These are phyloP conservation scores for Fusarium haematococcum DNA, from an alignment of 2,329 filamentous ascomycete genomes.

Conservation along the genomic window DNA sequence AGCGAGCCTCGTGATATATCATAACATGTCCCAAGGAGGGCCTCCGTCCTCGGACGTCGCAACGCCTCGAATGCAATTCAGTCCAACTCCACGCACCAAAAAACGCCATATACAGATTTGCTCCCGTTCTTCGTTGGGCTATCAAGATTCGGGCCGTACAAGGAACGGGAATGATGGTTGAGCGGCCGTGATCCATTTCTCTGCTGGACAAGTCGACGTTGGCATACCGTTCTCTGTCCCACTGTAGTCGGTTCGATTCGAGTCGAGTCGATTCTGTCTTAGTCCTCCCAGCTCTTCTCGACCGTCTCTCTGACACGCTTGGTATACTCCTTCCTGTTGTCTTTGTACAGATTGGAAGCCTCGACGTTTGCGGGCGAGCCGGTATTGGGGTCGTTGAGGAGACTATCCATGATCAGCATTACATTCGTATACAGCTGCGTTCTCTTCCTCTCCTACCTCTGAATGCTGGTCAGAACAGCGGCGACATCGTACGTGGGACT, in stretches of 20 bases:
- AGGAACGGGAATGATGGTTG: slow-evolving; percentile 11
- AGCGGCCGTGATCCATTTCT: slow-evolving; percentile 28
- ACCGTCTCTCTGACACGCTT: slow-evolving; percentile 97
- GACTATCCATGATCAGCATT: slow-evolving; percentile 64
- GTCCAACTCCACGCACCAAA: slow-evolving; percentile 48
- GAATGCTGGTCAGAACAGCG: slow-evolving; percentile 95
- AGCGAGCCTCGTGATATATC: slow-evolving; percentile 43
- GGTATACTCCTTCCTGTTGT: slow-evolving; percentile 95
- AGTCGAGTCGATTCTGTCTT: slow-evolving; percentile 20
- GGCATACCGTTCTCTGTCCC: slow-evolving; percentile 36
- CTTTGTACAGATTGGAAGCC: slow-evolving; percentile 97
- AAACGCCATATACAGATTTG: slow-evolving; percentile 46
- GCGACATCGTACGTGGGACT: slow-evolving; percentile 99
- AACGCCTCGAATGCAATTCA: slow-evolving; percentile 49
- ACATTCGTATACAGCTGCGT: neutral
- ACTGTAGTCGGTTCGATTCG: neutral
- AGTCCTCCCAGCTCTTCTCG: slow-evolving; percentile 99
- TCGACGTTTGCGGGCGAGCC: slow-evolving; percentile 97
- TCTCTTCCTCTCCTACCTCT: slow-evolving; percentile 72
- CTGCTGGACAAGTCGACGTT: slow-evolving; percentile 35
- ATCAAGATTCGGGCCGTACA: neutral
- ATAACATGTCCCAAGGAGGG: slow-evolving; percentile 33
- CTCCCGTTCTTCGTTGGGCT: neutral
- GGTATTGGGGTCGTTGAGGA: slow-evolving; percentile 98
- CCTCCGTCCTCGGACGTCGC: slow-evolving; percentile 36